phyloP scores from a whole-genome alignment of 768 basidiomycete species.

The Lactarius sanguifluus region DNA sequence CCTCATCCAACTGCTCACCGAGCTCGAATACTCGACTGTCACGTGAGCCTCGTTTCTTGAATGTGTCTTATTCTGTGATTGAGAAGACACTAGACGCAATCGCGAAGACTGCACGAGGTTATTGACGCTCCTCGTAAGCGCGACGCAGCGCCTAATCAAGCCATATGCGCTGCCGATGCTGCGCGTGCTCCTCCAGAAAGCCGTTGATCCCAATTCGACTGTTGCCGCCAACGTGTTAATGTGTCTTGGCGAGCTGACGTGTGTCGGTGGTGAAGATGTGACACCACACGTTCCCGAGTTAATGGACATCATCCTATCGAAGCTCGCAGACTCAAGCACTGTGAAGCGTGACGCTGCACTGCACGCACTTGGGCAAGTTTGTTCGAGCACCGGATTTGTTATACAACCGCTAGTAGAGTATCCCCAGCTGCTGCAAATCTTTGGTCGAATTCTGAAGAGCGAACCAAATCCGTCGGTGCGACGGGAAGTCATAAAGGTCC shows the following conservation, averaged over 20 bases:
- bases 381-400: slow-evolving; percentile 94
- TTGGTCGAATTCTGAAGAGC: slow-evolving; percentile 82
- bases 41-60: slow-evolving; percentile 49
- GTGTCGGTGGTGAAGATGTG: slow-evolving; percentile 92
- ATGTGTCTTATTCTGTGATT: slow-evolving; percentile 10
- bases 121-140: slow-evolving; percentile 84
- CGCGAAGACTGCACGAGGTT: slow-evolving; percentile 92
- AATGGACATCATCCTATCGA: slow-evolving; percentile 86
- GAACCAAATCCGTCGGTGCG: slow-evolving; percentile 71
- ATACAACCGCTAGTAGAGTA: slow-evolving; percentile 88
- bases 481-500: slow-evolving; percentile 89
- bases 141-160: slow-evolving; percentile 91
- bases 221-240: slow-evolving; percentile 92
- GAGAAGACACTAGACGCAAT: slow-evolving; percentile 55
- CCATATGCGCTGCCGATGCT: slow-evolving; percentile 95
- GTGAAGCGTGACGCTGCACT: slow-evolving; percentile 93
- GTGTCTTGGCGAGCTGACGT: slow-evolving; percentile 91
- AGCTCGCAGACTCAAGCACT: slow-evolving; percentile 85
- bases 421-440: slow-evolving; percentile 82
- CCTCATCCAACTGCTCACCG: slow-evolving; percentile 92
- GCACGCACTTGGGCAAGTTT: slow-evolving; percentile 91
- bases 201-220: slow-evolving; percentile 77
- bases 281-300: slow-evolving; percentile 78
- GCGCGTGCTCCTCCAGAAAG: slow-evolving; percentile 87
- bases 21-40: slow-evolving; percentile 93